phyloP scores from a whole-genome alignment of 108 stramenopile species.

The Discostella stelligeroides region DNA sequence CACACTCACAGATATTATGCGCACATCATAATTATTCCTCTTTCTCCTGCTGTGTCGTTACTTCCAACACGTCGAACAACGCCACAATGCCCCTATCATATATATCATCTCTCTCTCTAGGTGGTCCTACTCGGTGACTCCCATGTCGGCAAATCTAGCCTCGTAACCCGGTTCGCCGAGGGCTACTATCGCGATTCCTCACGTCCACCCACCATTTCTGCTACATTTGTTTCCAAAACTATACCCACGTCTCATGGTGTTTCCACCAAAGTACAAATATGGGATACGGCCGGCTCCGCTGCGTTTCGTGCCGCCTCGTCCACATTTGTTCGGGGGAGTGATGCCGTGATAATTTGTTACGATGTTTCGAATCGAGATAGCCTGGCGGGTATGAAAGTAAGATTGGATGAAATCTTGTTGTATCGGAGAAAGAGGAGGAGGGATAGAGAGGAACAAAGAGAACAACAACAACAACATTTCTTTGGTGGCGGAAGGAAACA shows the following conservation, averaged over 20 bases:
- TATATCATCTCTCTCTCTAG: too few relatives aligned
- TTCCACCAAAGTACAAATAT: conserved; percentile 80
- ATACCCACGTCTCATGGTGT: conserved; percentile 58
- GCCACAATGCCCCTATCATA: too few relatives aligned
- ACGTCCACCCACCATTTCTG: conserved; percentile 67
- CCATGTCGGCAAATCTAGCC: conserved; percentile 80
- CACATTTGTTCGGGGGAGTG: conserved; percentile 73
- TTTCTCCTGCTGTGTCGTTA: too few relatives aligned
- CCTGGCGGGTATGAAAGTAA: conserved; percentile 63
- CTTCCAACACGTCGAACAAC: too few relatives aligned
- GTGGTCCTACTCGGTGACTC: conserved; percentile 86
- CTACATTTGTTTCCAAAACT: conserved; percentile 80
- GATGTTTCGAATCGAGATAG: conserved; percentile 59
- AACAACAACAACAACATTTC: too few relatives aligned
- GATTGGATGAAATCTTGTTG: conserved; percentile 74
- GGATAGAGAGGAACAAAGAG: conserved; percentile 36
- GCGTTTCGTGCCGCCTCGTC: conserved; percentile 63
- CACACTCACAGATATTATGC: too few relatives aligned
- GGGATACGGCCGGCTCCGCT: conserved; percentile 85
- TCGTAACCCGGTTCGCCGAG: conserved; percentile 84
- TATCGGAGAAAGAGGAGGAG: too few relatives aligned
- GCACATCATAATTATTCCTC: too few relatives aligned
- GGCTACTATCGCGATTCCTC: conserved; percentile 73
- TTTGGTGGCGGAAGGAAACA: too few relatives aligned
- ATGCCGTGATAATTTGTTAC: conserved; percentile 81